Conservation (phyloP, 2,329 filamentous ascomycete species). For the Phialophora chinensis region DNA sequence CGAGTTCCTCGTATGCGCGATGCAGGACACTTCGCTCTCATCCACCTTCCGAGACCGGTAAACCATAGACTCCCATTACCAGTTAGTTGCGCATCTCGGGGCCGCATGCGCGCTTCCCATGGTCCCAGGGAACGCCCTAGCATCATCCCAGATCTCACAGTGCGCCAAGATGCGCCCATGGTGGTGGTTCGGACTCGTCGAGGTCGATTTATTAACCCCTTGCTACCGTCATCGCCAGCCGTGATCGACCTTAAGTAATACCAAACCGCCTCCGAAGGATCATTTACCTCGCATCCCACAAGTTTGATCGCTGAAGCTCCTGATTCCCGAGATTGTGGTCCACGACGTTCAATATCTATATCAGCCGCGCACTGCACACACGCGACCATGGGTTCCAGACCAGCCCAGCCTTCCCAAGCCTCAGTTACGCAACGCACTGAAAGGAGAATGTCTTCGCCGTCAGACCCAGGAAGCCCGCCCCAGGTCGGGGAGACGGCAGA, state of each 20-base stretch:
- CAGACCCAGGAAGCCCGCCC: slow-evolving; percentile 7
- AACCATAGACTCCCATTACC: background rate
- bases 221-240: background rate
- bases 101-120: too few relatives aligned
- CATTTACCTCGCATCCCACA: slow-evolving; percentile 3
- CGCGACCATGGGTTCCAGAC: background rate
- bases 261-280: background rate
- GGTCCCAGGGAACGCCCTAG: background rate
- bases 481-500: slow-evolving; percentile 13
- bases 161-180: background rate
- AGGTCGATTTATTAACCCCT: slow-evolving; percentile 3
- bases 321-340: background rate
- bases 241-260: background rate
- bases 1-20: background rate
- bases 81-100: background rate
- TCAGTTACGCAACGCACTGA: background rate
- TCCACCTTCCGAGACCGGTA: slow-evolving; percentile 6
- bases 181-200: background rate
- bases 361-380: background rate
- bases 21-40: background rate
- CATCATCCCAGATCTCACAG: background rate
- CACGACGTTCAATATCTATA: background rate
- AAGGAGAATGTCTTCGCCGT: slow-evolving; percentile 3
- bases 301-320: background rate
- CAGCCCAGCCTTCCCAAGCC: background rate